phyloP scores from a whole-genome alignment of 225 moss, liverwort and hornwort genomes.

The Straminergon stramineum region DNA sequence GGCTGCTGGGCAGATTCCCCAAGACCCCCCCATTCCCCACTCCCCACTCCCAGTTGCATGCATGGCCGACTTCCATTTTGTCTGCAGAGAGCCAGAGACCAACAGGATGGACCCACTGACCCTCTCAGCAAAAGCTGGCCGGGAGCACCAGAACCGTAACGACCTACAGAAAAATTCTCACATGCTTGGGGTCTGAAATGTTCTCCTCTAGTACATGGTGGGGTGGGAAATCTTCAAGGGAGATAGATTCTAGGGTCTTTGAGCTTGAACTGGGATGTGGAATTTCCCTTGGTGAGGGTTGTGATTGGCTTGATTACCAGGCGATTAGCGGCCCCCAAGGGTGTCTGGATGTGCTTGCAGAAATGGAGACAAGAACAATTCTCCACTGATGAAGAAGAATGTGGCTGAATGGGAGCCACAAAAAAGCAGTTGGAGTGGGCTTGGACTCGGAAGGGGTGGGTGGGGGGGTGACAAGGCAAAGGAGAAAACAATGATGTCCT shows the following conservation, averaged over 20 bases:
- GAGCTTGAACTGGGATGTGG: not conserved
- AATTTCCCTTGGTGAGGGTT: not conserved
- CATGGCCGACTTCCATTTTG: not conserved
- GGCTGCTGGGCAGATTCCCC: not conserved
- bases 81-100: not conserved
- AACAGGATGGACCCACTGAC: not conserved
- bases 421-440: not conserved
- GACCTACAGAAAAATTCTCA: not conserved
- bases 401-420: not conserved
- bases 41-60: not conserved
- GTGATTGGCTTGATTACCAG: not conserved
- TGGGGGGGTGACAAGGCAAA: not conserved
- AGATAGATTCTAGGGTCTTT: not conserved
- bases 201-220: fast-evolving
- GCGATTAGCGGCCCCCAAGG: not conserved
- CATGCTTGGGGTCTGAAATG: too few species aligned
- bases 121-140: not conserved
- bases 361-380: not conserved
- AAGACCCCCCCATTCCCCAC: not conserved
- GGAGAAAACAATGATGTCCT: not conserved
- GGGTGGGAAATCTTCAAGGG: fast-evolving
- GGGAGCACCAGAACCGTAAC: not conserved
- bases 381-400: not conserved
- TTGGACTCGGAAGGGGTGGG: not conserved
- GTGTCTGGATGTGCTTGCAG: not conserved